Base-by-base conservation (phyloP, 1,139 yeast species). In the Yamadazyma atlantica region DNA sequence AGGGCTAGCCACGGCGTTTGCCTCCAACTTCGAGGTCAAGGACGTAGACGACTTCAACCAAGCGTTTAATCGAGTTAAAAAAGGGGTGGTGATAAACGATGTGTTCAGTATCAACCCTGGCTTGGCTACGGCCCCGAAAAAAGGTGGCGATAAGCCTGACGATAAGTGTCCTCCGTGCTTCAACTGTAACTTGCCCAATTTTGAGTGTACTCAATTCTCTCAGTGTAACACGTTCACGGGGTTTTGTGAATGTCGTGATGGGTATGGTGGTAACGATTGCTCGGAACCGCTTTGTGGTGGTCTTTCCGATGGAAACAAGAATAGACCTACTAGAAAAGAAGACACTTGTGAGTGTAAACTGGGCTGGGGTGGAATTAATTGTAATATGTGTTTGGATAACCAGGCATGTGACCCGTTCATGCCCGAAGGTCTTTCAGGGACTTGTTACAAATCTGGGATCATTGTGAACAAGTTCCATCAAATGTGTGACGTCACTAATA, bases 291-390 rank as follows among this genome's bases (percentile, higher is more conserved):
- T 88, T 27, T 92, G 98, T 68, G 98, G 97, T 1, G 75, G 87
- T 0, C 66, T 89, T 21, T 64, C 81, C 0, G 80, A 78, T 42
- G 86, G 84, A 21, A 80, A 82, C 45, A 55, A 57, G 19, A 75
- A 83, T 38, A 73, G 97, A 43, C 76, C 76, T 1, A 82, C 86
- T 1, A 55, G 83, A 23, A 74, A 75, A 72, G 69, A 74, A 10
- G 60, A 58, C 1, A 55, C 63, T 1, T 92, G 98, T 60, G 66
- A 67, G 0, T 92, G 98, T 64, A 75, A 76, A 34, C 71, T 73
- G 1, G 98, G 98, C 3, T 92, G 98, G 98, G 66, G 69, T 5
- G 97, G 98, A 33, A 85, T 92, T 55, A 92, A 92, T 57, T 92
- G 98, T 70, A 92, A 92, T 55, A 53, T 85, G 47, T 92, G 98